phyloP scores from a whole-genome alignment of 2,329 filamentous ascomycete genomes.

The Zymoseptoria tritici region DNA sequence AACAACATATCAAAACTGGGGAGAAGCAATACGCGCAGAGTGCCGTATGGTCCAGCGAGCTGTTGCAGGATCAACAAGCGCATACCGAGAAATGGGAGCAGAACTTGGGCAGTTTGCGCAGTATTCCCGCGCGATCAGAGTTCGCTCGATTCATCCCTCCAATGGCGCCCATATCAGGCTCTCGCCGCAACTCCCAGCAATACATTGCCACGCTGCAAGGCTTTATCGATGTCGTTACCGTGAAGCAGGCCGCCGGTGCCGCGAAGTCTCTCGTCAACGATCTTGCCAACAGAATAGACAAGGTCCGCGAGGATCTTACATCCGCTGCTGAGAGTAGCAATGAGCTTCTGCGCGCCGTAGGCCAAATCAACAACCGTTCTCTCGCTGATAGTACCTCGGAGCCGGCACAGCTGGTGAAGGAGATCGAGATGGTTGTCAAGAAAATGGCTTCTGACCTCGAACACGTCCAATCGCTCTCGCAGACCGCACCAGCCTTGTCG shows the following conservation, averaged over 20 bases:
- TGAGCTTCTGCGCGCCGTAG: slow-evolving; percentile 38
- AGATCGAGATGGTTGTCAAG: slow-evolving; percentile 76
- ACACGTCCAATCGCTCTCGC: slow-evolving; percentile 61
- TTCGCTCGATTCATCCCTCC: slow-evolving; percentile 49
- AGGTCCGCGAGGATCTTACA: slow-evolving; percentile 36
- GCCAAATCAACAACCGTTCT: slow-evolving; percentile 33
- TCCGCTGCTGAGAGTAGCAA: slow-evolving; percentile 37
- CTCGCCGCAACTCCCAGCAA: slow-evolving; percentile 31
- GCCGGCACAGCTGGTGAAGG: slow-evolving; percentile 62
- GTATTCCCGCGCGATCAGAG: slow-evolving; percentile 55
- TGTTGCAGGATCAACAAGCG: slow-evolving; percentile 59
- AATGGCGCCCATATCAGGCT: slow-evolving; percentile 11
- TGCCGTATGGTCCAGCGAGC: slow-evolving; percentile 61
- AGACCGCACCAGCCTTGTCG: slow-evolving; percentile 56
- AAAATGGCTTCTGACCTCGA: slow-evolving; percentile 85
- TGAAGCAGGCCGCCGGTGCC: slow-evolving; percentile 63
- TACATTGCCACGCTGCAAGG: slow-evolving; percentile 58
- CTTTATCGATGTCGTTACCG: slow-evolving; percentile 66
- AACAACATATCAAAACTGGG: slow-evolving; percentile 63
- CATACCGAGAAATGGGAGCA: slow-evolving; percentile 61
- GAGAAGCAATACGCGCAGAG: slow-evolving; percentile 65
- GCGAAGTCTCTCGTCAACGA: slow-evolving; percentile 56
- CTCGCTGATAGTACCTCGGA: slow-evolving; percentile 40
- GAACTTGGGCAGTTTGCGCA: slow-evolving; percentile 57
- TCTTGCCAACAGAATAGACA: slow-evolving; percentile 50